Base-by-base conservation (phyloP, 2,329 filamentous ascomycete species). In the Botrytis fragariae region DNA sequence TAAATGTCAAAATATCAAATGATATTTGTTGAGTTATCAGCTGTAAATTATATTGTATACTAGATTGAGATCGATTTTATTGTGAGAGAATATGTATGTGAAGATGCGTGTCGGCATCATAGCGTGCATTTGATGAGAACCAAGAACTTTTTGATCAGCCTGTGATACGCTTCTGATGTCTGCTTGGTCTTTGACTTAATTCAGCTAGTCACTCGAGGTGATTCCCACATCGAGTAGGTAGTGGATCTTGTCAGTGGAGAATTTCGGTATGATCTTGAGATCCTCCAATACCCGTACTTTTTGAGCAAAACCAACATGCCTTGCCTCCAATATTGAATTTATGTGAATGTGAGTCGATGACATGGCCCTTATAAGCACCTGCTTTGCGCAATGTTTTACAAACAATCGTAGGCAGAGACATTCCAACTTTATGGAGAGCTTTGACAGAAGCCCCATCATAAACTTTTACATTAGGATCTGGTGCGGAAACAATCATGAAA, bases 401-500 rank as follows among this genome's bases (percentile, higher is more conserved):
- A 14, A 69, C 51, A 3, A 59, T 59, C 4, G 37, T 59, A 8
- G 67, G 67, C 3, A 69, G n/a, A 59, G 67, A 57, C 48, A 69
- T 69, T 4, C 67, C 67, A 69, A 69, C 16, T 39, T 69, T 69
- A 22, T 69, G 67, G 18, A 69, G n/a, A 59, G 32, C 37, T 39
- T n/a, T 37, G n/a, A 35, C 12, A 22, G 0, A 8, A 32, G 29
- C 9, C 8, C 37, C 51, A 7, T 25, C 5, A n/a, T 32, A 4
- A 45, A 35, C 4, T 16, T 5, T 1, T 5, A 20, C 7, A 12
- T 25, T 7, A 44, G 67, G 22, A 18, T 25, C 22, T 29, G 67
- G 67, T 20, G 39, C 45, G 3, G 67, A 57, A 32, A 69, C 20
- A 45, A 69, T 44, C 67, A 69, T 60, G 32, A 69, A 60, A 20